phyloP scores from a whole-genome alignment of 805 yeast genomes.

The Komagataella mondaviorum region DNA sequence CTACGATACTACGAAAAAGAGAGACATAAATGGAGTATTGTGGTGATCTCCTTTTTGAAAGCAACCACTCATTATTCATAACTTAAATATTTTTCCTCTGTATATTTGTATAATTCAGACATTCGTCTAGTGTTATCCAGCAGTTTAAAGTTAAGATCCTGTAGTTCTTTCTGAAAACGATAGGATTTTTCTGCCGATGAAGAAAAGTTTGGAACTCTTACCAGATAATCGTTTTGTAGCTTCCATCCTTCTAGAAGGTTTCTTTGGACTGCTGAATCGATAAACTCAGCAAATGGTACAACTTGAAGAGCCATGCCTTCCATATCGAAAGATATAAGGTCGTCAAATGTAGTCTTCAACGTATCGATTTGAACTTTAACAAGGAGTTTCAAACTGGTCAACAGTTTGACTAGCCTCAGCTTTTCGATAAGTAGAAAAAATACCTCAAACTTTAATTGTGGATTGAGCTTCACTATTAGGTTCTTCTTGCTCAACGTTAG shows the following conservation, averaged over 20 bases:
- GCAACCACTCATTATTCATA: neutral
- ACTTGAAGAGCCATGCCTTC: neutral
- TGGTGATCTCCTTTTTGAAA: neutral
- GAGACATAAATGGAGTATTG: slow-evolving; percentile 3
- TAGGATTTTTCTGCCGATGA: neutral
- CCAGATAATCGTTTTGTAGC: neutral
- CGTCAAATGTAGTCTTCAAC: neutral
- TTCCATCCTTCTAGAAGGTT: neutral
- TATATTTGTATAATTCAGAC: neutral
- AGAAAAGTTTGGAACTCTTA: neutral
- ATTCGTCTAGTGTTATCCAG: neutral
- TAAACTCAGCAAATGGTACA: neutral
- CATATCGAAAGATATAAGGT: neutral
- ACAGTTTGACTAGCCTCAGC: neutral
- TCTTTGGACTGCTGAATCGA: neutral
- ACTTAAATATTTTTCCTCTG: neutral
- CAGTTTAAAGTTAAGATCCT: neutral
- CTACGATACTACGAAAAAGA: slow-evolving; percentile 78
- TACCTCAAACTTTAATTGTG: neutral
- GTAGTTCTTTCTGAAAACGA: neutral
- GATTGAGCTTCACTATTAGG: neutral
- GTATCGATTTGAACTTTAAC: neutral
- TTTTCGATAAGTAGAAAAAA: neutral
- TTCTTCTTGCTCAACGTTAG: neutral
- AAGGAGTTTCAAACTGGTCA: neutral